Evolutionary conservation across 2,329 filamentous ascomycete genomes (phyloP).

Genomic region (Fusarium mexicanum): DNA sequence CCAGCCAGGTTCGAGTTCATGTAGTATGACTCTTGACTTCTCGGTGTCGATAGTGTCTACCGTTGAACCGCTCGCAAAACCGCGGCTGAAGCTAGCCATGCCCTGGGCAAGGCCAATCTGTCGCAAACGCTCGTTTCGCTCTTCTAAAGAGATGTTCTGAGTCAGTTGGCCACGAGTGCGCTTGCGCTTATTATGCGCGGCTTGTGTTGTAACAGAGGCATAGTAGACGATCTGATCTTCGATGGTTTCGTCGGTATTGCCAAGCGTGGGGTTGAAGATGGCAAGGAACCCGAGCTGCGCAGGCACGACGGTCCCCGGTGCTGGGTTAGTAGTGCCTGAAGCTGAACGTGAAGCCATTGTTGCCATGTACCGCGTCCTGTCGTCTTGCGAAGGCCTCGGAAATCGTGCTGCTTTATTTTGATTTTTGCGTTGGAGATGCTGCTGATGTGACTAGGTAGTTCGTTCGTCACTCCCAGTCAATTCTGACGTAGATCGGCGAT

Average conservation of each 20-base stretch:
- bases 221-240: constrained; percentile 94
- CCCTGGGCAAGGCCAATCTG: constrained; percentile 97
- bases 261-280: constrained; percentile 92
- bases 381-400: not conserved
- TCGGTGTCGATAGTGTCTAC: constrained; percentile 92
- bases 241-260: constrained; percentile 66
- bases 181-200: constrained; percentile 52
- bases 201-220: constrained; percentile 67
- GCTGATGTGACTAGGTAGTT: not conserved
- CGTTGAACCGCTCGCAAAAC: constrained; percentile 80
- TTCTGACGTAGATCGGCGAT: constrained; percentile 24
- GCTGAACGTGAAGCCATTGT: constrained; percentile 33
- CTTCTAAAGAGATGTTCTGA: constrained; percentile 63
- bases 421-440: not conserved
- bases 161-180: constrained; percentile 55
- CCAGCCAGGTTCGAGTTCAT: constrained; percentile 91
- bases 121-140: constrained; percentile 85
- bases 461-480: constrained; percentile 6
- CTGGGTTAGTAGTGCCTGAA: constrained; percentile 23
- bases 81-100: constrained; percentile 92
- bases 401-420: not conserved
- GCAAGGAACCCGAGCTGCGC: constrained; percentile 90
- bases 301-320: constrained; percentile 57
- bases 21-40: constrained; percentile 82
- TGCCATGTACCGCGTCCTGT: not conserved